Evolutionary conservation across 306 rosid genomes (phyloP).

Genomic region (Gillenia trifoliata): DNA sequence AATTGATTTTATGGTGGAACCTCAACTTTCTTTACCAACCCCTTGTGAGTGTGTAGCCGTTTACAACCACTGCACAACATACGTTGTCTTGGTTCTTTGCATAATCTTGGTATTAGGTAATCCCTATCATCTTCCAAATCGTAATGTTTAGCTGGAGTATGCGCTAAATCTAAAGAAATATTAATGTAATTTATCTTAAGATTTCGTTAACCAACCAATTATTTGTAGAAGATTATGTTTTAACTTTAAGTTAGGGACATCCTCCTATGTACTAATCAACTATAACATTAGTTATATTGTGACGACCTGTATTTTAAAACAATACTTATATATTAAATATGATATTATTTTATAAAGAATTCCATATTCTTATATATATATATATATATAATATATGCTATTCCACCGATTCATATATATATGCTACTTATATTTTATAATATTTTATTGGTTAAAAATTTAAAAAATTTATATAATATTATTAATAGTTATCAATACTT

Average conservation of each 20-base stretch:
- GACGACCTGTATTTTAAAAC: too few species aligned
- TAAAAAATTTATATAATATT: too few species aligned
- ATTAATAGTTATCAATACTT: too few species aligned
- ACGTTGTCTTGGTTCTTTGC: neutral
- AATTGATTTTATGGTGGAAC: too few species aligned
- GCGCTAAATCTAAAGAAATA: neutral
- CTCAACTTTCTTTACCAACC: too few species aligned
- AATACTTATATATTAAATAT: too few species aligned
- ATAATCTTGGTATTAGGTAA: neutral
- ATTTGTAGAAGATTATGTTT: neutral
- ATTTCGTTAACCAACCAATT: neutral
- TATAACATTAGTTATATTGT: neutral
- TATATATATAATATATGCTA: too few species aligned
- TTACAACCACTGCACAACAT: neutral
- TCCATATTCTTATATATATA: too few species aligned
- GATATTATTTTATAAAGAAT: too few species aligned
- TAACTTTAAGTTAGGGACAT: neutral
- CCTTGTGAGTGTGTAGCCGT: neutral
- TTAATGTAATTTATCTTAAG: neutral
- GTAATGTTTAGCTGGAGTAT: neutral
- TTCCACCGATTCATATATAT: too few species aligned
- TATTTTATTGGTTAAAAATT: too few species aligned
- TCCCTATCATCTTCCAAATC: neutral
- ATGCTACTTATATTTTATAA: too few species aligned
- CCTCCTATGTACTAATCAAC: neutral